Evolutionary conservation across 2,329 filamentous ascomycete species (phyloP).

Genomic region (Monilinia aucupariae): DNA sequence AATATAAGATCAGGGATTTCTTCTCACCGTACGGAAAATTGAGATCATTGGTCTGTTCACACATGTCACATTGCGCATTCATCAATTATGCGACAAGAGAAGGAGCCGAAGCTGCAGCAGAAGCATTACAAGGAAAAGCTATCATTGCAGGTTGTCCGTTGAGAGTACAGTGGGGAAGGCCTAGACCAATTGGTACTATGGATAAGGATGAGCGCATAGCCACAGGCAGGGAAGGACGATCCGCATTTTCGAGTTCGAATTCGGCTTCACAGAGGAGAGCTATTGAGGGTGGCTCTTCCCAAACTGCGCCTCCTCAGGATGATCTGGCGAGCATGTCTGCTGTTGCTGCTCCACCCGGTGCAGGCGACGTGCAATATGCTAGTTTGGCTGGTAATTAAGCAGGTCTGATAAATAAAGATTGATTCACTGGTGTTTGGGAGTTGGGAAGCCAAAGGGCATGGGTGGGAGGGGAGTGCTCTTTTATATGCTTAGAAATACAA

Average conservation of each 20-base stretch:
- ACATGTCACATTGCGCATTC: slow-evolving; percentile 95
- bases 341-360: slow-evolving; percentile 74
- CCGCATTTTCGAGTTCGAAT: slow-evolving; percentile 43
- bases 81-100: slow-evolving; percentile 86
- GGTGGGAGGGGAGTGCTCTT: background rate
- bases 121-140: slow-evolving; percentile 78
- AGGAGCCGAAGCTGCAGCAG: slow-evolving; percentile 79
- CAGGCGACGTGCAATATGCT: slow-evolving; percentile 73
- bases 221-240: slow-evolving; percentile 73
- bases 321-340: slow-evolving; percentile 35
- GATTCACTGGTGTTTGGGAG: slow-evolving; percentile 30
- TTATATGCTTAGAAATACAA: slow-evolving; percentile 11
- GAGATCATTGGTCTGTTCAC: slow-evolving; percentile 88
- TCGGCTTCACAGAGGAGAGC: slow-evolving; percentile 35
- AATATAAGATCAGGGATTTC: slow-evolving; percentile 84
- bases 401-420: slow-evolving; percentile 14
- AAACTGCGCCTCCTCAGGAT: slow-evolving; percentile 25
- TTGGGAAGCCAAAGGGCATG: slow-evolving; percentile 18
- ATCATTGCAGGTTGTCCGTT: slow-evolving; percentile 88
- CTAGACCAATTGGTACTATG: slow-evolving; percentile 86
- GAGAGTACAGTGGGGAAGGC: slow-evolving; percentile 85
- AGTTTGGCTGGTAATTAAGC: slow-evolving; percentile 74
- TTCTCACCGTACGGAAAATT: slow-evolving; percentile 87
- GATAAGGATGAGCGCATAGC: slow-evolving; percentile 77
- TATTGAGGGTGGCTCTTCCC: slow-evolving; percentile 28